These are phyloP conservation scores for Berberis vulgaris DNA, from an alignment of 164 flowering plant species.

Conservation along the genomic window DNA sequence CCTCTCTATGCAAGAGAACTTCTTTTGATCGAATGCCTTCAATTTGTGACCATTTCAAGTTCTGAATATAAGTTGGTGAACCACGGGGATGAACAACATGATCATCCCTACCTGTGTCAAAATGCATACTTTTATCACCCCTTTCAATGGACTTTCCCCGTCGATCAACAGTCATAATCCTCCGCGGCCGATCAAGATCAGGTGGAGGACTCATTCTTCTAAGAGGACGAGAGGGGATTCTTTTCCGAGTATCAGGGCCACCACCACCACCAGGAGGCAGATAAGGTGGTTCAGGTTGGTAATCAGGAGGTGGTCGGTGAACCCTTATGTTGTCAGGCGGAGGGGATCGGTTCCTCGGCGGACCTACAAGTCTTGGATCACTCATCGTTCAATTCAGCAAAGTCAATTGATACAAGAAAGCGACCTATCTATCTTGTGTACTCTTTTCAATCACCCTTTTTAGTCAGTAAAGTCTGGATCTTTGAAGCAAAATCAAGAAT, in stretches of 20 bases:
- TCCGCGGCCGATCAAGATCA: conserved; percentile 1
- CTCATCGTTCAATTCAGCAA: conserved; percentile 3
- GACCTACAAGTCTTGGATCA: conserved; percentile 3
- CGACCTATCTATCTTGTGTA: no score
- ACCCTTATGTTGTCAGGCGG: conserved; percentile 2
- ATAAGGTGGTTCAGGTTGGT: not conserved
- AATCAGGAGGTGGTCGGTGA: not conserved
- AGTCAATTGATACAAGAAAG: no score
- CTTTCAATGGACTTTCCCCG: conserved; percentile 15
- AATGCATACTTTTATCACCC: conserved; percentile 13
- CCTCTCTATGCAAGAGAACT: not conserved
- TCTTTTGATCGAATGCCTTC: conserved; percentile 9
- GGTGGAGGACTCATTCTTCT: conserved; percentile 8
- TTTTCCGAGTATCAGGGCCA: not conserved
- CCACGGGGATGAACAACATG: not conserved
- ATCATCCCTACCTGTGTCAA: conserved; percentile 6
- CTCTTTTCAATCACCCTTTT: no score
- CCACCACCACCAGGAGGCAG: not conserved
- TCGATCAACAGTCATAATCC: conserved; percentile 3
- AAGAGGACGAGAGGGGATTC: not conserved
- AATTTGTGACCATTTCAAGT: conserved; percentile 10
- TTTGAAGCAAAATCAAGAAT: no score
- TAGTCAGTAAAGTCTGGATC: no score
- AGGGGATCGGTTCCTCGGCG: conserved; percentile 8
- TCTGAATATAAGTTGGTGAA: not conserved